Base-by-base conservation (phyloP, 345 rosid genomes). In the Sisymbrium irio region DNA sequence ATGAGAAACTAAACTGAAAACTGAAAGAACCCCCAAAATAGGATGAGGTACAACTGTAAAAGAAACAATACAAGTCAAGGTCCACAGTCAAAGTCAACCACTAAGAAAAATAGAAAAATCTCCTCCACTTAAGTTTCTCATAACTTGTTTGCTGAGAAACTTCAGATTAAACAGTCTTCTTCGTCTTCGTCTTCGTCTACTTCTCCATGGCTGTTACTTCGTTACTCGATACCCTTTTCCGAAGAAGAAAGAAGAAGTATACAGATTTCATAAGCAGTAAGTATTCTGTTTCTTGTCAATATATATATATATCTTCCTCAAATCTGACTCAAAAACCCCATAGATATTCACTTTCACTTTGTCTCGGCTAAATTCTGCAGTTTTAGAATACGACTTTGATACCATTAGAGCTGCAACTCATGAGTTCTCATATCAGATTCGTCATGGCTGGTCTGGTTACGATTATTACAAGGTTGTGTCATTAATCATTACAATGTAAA, bases 231-330 rank as follows among this genome's bases (percentile, higher is more conserved):
- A 36, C 14, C 1, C 0, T 76, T 54, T 69, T 76, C 59, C 28
- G 71, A 37, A 45, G 65, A 67, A 72, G 59, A 66, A 72, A 80
- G 72, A 91, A 86, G 89, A 86, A 81, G n/a, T 22, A 67, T 59
- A 46, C 80, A 47, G 36, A 35, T 25, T 32, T 59, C 39, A 14
- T 3, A 18, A 74, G 4, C 35, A 11, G 67, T 57, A 75, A 39
- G 22, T 75, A 7, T n/a, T 45, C 14, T 0, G 37, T 66, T 49
- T 67, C 60, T 57, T 57, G 22, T 45, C 57, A 36, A 9, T 14
- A 17, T 28, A 8, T 13, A 25, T 47, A 9, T 14, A 17, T 28
- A 8, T 13, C 35, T 47, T 61, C 15, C 10, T 28, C 53, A 57
- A 53, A 47, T 46, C 9, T 18, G 32, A 37, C 32, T 9, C 19